Conservation (phyloP, 495 filamentous ascomycete species). For the Aspergillus leporis region DNA sequence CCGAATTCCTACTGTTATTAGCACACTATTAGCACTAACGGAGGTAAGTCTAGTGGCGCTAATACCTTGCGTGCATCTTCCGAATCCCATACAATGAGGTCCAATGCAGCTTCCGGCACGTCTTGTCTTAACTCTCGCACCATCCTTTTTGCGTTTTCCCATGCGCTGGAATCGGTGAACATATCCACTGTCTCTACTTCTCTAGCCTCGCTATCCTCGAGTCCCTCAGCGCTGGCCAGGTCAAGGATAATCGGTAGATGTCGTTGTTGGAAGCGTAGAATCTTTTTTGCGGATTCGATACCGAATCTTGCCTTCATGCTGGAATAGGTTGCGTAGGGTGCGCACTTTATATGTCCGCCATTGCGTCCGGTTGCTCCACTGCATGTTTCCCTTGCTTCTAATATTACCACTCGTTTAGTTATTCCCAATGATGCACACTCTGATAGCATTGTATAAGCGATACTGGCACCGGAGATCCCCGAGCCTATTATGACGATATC, state of each 20-base stretch:
- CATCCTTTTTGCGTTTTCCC: constrained; percentile 32
- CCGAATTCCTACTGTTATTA: constrained; percentile 6
- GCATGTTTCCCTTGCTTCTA: constrained; percentile 75
- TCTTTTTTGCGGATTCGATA: constrained; percentile 19
- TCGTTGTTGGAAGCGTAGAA: constrained; percentile 11
- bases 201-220: constrained; percentile 25
- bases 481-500: constrained; percentile 66
- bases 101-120: constrained; percentile 34
- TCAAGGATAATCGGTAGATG: constrained; percentile 12
- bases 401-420: constrained; percentile 55
- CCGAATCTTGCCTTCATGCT: constrained; percentile 24
- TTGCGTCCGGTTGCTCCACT: constrained; percentile 71
- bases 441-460: constrained; percentile 58
- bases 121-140: constrained; percentile 29
- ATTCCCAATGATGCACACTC: background rate
- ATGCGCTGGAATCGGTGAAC: constrained; percentile 34
- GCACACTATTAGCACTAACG: background rate
- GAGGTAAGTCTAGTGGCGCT: constrained; percentile 1
- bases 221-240: constrained; percentile 2
- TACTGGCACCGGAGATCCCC: constrained; percentile 62
- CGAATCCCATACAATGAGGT: constrained; percentile 22
- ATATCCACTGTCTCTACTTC: constrained; percentile 39
- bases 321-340: constrained; percentile 33
- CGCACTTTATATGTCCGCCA: constrained; percentile 41
- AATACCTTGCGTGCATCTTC: constrained; percentile 30